A percentile compares a stretch with the other conserved stretches of the same genome.
Evolutionary conservation across 176 grass and related monocot genomes (phyloP).

Genomic region (Carex parvula): DNA sequence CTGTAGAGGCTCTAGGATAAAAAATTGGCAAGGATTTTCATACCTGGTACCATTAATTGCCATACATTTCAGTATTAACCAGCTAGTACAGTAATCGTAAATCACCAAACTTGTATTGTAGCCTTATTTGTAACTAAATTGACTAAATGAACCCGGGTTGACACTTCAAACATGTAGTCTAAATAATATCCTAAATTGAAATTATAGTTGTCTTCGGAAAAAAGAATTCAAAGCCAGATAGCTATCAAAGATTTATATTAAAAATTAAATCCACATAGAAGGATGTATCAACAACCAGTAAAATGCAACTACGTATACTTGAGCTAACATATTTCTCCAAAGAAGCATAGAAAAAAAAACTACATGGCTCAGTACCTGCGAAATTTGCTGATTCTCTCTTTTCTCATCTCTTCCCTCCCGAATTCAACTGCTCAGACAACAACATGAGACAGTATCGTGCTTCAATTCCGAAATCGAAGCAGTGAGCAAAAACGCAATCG

Average conservation of each 20-base stretch:
- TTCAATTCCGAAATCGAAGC: too few species aligned
- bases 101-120: not conserved
- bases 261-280: not conserved
- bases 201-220: not conserved
- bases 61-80: not conserved
- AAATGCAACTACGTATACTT: not conserved
- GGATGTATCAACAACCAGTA: too few species aligned
- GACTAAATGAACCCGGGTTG: not conserved
- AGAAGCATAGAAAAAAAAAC: too few species aligned
- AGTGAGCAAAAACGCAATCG: too few species aligned
- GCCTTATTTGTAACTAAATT: not conserved
- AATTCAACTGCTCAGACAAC: not conserved
- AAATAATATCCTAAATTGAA: not conserved
- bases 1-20: not conserved
- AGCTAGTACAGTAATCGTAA: not conserved
- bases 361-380: not conserved
- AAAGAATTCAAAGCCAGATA: conserved; percentile 3
- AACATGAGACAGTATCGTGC: not conserved
- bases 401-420: not conserved
- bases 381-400: not conserved
- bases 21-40: not conserved
- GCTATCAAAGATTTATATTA: not conserved
- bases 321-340: too few species aligned
- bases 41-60: not conserved
- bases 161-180: not conserved